These are phyloP conservation scores for Taphrina communis DNA, from an alignment of 1,139 yeast species.

Conservation along the genomic window DNA sequence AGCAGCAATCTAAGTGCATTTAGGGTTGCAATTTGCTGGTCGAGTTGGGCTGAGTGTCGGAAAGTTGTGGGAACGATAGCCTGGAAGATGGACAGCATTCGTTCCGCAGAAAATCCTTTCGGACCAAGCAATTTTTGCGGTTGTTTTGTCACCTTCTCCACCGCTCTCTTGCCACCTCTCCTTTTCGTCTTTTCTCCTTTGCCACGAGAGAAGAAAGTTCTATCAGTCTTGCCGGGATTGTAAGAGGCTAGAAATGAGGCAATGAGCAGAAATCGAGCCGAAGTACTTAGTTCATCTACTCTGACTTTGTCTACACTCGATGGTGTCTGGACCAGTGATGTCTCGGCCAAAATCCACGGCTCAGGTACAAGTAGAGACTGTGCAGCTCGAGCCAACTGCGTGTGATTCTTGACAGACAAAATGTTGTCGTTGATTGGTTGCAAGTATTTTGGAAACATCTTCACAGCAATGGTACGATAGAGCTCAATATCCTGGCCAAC, in stretches of 20 bases:
- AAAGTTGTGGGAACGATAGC: slow-evolving; percentile 56
- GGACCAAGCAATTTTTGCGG: slow-evolving; percentile 56
- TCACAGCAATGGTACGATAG: slow-evolving; percentile 20
- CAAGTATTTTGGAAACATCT: slow-evolving; percentile 28
- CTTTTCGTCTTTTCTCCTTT: slow-evolving; percentile 50
- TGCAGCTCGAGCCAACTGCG: slow-evolving; percentile 27
- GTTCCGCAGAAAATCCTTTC: slow-evolving; percentile 68
- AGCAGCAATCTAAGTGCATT: slow-evolving; percentile 61
- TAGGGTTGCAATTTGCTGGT: slow-evolving; percentile 65
- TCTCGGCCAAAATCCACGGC: slow-evolving; percentile 33
- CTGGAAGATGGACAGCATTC: slow-evolving; percentile 69
- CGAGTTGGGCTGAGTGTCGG: slow-evolving; percentile 60
- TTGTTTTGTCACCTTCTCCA: slow-evolving; percentile 21
- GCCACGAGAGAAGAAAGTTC: slow-evolving; percentile 64
- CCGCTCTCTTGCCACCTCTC: slow-evolving; percentile 23
- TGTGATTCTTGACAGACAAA: slow-evolving; percentile 26
- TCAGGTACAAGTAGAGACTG: slow-evolving; percentile 15
- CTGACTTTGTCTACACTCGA: not conserved
- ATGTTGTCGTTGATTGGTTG: slow-evolving; percentile 26
- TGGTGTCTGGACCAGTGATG: not conserved
- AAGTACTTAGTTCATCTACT: slow-evolving; percentile 9
- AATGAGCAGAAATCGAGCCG: slow-evolving; percentile 54
- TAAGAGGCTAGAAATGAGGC: slow-evolving; percentile 76
- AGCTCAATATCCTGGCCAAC: slow-evolving; percentile 30
- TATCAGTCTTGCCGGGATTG: slow-evolving; percentile 65